Base-by-base conservation (phyloP, 495 filamentous ascomycete species). In the Evernia prunastri region DNA sequence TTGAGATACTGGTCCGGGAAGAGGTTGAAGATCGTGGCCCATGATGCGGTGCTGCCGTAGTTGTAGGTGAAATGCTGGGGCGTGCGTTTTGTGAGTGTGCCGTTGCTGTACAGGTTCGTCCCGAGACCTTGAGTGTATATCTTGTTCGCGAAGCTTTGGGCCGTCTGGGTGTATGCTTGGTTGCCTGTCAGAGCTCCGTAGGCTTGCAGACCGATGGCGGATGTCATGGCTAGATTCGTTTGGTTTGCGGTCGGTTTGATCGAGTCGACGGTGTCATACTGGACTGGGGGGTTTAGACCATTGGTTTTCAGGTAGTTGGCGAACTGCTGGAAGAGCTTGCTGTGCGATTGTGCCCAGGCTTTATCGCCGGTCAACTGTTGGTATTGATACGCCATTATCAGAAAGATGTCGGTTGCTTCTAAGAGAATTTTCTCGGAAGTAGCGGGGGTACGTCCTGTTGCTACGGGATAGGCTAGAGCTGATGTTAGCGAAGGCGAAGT, bases 201-300 rank as follows among this genome's bases (percentile, higher is more conserved):
- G 39, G 81, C 81, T 51, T 76, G 79, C 36, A 86, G 72, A 3
- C 78, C 82, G 4, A 86, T 75, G 4, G 82, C 80, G 33, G 81
- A 79, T 59, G 83, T 84, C 67, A 85, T 81, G 7, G 82, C 82
- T 3, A 85, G 76, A 63, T 81, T 82, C 4, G 82, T 85, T 66
- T 83, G 78, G 64, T 84, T 83, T 10, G 79, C 72, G 0, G 81
- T 69, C 17, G 76, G 68, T 1, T 80, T 81, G 9, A 78, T 77
- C 25, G 78, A 79, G 67, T 85, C 84, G 65, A 84, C 82, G 4
- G 81, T 83, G 45, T 80, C 82, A 18, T 82, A 74, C 66, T 86
- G 84, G 4, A 74, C 63, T 3, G 72, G 70, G 10, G 81, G 80
- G 37, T 82, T 66, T 27, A 85, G 68, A 40, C 79, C 74, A 59